Evolutionary conservation across 768 basidiomycete genomes (phyloP).

Genomic region (Mrakia hoshinonis): DNA sequence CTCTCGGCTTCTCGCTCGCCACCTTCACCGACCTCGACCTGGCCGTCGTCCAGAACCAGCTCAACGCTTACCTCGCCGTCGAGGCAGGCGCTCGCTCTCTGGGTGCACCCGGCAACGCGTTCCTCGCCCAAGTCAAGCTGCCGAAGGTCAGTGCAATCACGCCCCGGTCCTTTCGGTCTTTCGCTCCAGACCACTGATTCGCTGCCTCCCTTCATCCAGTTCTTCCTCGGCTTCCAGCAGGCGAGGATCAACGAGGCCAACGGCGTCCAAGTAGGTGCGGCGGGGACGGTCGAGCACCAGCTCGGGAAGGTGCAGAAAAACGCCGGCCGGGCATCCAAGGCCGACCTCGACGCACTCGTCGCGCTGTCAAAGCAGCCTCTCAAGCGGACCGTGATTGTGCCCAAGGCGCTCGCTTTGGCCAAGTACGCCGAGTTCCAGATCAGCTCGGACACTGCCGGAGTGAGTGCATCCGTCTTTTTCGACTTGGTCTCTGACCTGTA

Average conservation of each 20-base stretch:
- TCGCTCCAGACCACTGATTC: background rate
- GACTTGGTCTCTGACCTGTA: no score
- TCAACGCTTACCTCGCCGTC: slow-evolving; percentile 32
- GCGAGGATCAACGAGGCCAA: slow-evolving; percentile 29
- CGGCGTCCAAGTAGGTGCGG: slow-evolving; percentile 26
- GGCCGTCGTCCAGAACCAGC: slow-evolving; percentile 29
- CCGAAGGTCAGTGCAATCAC: no score
- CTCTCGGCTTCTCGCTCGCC: background rate
- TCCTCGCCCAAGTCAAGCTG: slow-evolving; percentile 30
- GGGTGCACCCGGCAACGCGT: background rate
- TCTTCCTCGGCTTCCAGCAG: slow-evolving; percentile 34
- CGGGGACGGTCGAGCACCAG: slow-evolving; percentile 29
- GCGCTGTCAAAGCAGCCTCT: background rate
- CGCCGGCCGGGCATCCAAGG: background rate
- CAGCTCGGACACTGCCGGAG: background rate
- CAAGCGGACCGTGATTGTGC: background rate
- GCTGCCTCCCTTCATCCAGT: slow-evolving; percentile 14
- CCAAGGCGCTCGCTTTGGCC: background rate
- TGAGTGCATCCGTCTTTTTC: no score
- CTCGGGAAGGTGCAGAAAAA: slow-evolving; percentile 7
- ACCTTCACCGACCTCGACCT: slow-evolving; percentile 27
- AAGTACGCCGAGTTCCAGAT: slow-evolving; percentile 17
- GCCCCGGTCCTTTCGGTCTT: background rate
- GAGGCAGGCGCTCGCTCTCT: slow-evolving; percentile 30
- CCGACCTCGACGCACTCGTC: background rate